Base-by-base conservation (phyloP, 2,329 filamentous ascomycete genomes). In the Aaosphaeria pasadenensis region DNA sequence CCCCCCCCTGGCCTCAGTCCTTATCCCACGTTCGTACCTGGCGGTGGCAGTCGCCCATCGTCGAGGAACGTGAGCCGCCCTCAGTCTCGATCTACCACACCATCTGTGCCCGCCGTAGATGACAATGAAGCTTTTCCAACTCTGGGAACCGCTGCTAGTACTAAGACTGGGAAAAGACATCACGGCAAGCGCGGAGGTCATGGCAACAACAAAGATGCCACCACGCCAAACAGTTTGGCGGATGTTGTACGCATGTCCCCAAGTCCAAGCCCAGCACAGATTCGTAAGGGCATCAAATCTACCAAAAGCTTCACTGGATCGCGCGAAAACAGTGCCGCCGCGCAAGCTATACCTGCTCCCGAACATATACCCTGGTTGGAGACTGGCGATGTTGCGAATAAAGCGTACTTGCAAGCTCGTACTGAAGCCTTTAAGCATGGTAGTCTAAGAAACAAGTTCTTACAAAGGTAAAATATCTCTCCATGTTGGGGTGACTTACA, bases 351-450 rank as follows among this genome's bases (percentile, higher is more conserved):
- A 47, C 82, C 89, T 13, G 84, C 85, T 48, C 94, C 94, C 7
- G 90, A 94, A 64, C 88, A 96, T 59, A 90, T 99, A 42, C 94
- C 94, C 1, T 99, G 94, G 94, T 76, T 97, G 4, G 92, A 96
- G 71, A 97, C 94, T 2, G 94, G 94, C 24, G 86, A 92, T 45
- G 84, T 83, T 54, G 89, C 89, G 55, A 97, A 99, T 70, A 91
- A 91, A 71, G 87, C 90, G 28, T 99, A 99, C 69, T 82, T 99
- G 58, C 96, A 96, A 74, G 90, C 91, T 58, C 87, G 94, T 45
- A 88, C 91, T 63, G 92, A 97, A 72, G 94, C 94, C 49, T 96
- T 99, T 69, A 95, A 95, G 73, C 94, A 99, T 68, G 94, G 94
- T 57, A 94, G 91, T 58, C 82, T 96, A 67, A 84, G 94, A 54